phyloP scores from a whole-genome alignment of 2,329 filamentous ascomycete species.

The Colletotrichum noveboracense region DNA sequence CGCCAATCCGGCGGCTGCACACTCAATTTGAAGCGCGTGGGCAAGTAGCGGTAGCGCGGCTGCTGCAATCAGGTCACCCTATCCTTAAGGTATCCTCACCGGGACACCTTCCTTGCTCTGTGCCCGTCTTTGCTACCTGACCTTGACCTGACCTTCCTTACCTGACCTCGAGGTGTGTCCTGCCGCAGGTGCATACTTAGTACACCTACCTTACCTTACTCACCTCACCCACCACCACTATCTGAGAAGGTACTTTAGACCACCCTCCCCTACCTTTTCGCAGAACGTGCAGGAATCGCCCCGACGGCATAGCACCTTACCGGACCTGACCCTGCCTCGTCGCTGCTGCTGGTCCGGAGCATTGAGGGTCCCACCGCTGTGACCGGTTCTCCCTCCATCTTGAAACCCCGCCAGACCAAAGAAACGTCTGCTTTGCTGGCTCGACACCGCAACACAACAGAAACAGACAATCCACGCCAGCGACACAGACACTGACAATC shows the following conservation, averaged over 20 bases:
- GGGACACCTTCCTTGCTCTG: background rate
- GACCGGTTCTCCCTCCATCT: slow-evolving; percentile 24
- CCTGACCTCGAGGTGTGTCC: background rate
- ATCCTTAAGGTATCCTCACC: background rate
- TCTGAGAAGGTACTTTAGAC: background rate
- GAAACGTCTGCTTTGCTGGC: background rate
- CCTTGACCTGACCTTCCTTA: background rate
- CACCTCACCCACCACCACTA: background rate
- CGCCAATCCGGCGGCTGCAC: background rate
- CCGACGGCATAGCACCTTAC: background rate
- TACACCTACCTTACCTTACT: background rate
- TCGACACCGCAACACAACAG: background rate
- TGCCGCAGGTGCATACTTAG: background rate
- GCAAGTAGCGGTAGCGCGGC: slow-evolving; percentile 1
- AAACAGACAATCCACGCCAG: background rate
- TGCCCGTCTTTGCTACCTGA: background rate
- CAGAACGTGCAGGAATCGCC: background rate
- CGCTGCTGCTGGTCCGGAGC: background rate
- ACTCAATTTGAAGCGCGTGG: slow-evolving; percentile 2
- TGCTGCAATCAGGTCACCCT: background rate
- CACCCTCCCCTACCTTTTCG: background rate
- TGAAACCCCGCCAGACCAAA: slow-evolving; percentile 34
- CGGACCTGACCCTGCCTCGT: background rate
- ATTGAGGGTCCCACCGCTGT: slow-evolving; percentile 20
- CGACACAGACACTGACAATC: background rate